These are phyloP conservation scores for Tagetes erecta DNA, from an alignment of 129 eudicot genomes.

Conservation along the genomic window DNA sequence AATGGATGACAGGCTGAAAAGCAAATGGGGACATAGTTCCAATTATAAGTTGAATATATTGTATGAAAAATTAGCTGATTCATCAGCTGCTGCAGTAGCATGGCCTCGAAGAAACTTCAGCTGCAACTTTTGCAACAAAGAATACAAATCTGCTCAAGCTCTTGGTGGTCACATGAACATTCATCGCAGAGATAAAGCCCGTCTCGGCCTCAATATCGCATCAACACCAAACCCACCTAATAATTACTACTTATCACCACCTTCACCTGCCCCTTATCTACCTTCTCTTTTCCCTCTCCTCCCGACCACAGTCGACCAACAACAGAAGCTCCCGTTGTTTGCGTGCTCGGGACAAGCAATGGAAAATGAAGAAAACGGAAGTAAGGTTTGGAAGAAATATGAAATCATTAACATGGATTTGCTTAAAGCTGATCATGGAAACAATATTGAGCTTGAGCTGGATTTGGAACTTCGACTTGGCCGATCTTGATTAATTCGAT, in stretches of 20 bases:
- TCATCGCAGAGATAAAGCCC: constrained; percentile 70
- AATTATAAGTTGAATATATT: background rate
- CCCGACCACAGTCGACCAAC: constrained; percentile 26
- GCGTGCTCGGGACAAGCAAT: constrained; percentile 3
- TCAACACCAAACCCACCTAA: constrained; percentile 25
- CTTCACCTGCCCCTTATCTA: constrained; percentile 36
- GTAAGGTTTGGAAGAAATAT: constrained; percentile 44
- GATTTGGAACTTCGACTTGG: constrained; percentile 91
- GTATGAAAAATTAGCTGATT: background rate
- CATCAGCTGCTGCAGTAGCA: constrained; percentile 18
- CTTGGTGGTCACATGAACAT: constrained; percentile 52
- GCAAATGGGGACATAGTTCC: constrained; percentile 24
- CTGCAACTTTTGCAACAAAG: constrained; percentile 72
- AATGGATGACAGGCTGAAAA: constrained; percentile 34
- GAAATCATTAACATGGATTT: constrained; percentile 39
- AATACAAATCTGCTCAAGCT: constrained; percentile 78
- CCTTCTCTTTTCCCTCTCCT: constrained; percentile 29
- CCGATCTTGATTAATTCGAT: constrained; percentile 24
- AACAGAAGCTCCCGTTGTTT: background rate
- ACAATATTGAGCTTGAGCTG: constrained; percentile 39
- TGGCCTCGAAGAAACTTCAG: constrained; percentile 70
- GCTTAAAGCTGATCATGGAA: constrained; percentile 34
- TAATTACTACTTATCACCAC: constrained; percentile 35
- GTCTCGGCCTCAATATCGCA: constrained; percentile 40
- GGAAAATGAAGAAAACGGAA: constrained; percentile 14